These are phyloP conservation scores for Wickerhamiella domercqiae DNA, from an alignment of 805 yeast genomes.

Conservation along the genomic window DNA sequence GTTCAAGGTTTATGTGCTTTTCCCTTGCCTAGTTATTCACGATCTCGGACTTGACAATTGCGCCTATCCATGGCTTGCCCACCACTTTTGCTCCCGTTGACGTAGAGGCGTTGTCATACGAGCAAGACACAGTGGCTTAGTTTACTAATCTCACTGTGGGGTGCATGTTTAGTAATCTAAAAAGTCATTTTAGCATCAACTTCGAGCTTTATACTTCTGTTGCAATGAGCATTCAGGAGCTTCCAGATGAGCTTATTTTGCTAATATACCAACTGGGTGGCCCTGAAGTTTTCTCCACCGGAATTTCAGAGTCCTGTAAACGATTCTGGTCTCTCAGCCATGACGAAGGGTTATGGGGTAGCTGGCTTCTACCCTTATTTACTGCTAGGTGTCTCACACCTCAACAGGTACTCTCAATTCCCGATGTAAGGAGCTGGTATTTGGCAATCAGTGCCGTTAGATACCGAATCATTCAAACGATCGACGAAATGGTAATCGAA, in stretches of 20 bases:
- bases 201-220: too few species aligned
- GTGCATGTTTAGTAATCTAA: too few species aligned
- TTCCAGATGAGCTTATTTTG: constrained; percentile 13
- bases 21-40: too few species aligned
- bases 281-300: constrained; percentile 10
- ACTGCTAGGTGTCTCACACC: constrained; percentile 7
- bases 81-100: too few species aligned
- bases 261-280: constrained; percentile 13
- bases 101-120: too few species aligned
- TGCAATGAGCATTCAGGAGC: constrained; percentile 6
- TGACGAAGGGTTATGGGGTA: constrained; percentile 15
- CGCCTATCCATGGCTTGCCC: too few species aligned
- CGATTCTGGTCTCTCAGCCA: constrained; percentile 13
- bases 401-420: constrained; percentile 7
- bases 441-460: constrained; percentile 8
- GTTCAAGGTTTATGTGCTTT: too few species aligned
- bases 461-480: constrained; percentile 6
- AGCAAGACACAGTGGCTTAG: too few species aligned
- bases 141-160: too few species aligned
- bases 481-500: constrained; percentile 14
- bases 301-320: constrained; percentile 12
- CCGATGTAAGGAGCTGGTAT: constrained; percentile 11
- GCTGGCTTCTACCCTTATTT: constrained; percentile 4
- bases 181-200: too few species aligned
- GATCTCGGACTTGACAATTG: too few species aligned